Evolutionary conservation across 495 filamentous ascomycete species (phyloP).

Genomic region (Penicillium egyptiacum): DNA sequence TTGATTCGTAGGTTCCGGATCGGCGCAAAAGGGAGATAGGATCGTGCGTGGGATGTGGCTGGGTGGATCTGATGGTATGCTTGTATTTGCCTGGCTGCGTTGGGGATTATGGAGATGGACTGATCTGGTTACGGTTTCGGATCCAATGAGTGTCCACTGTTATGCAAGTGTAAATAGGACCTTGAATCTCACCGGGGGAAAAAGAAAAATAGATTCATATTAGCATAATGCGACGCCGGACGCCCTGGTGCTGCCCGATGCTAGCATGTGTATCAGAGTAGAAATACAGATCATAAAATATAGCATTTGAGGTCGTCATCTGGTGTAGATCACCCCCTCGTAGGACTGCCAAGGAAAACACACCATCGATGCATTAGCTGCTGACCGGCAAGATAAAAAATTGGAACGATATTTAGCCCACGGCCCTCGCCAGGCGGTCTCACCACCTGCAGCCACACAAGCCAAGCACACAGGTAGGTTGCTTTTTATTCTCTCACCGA

Average conservation of each 20-base stretch:
- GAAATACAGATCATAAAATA: conserved; percentile 18
- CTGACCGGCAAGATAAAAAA: conserved; percentile 5
- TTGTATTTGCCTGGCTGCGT: not conserved
- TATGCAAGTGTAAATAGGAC: not conserved
- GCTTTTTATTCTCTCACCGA: conserved; percentile 7
- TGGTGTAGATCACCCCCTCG: conserved; percentile 8
- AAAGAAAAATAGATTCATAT: not conserved
- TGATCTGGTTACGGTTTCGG: not conserved
- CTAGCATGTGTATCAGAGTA: conserved; percentile 29
- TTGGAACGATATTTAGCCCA: conserved; percentile 8
- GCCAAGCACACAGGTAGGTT: conserved; percentile 14
- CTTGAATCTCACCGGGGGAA: not conserved
- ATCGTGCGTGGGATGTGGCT: not conserved
- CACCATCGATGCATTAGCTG: conserved; percentile 4
- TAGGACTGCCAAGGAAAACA: conserved; percentile 9
- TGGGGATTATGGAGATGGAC: not conserved
- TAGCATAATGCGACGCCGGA: conserved; percentile 21
- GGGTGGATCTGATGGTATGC: not conserved
- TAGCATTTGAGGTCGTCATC: conserved; percentile 16
- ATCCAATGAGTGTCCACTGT: not conserved
- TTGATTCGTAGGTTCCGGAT: not conserved
- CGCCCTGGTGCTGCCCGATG: conserved; percentile 23
- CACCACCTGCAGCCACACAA: conserved; percentile 21
- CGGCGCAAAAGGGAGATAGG: not conserved
- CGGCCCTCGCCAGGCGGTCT: not conserved